Evolutionary conservation across 148 eudicot genomes (phyloP), one percentile per base, ranked within the genome.

Genomic region (Dianthus caryophyllus): DNA sequence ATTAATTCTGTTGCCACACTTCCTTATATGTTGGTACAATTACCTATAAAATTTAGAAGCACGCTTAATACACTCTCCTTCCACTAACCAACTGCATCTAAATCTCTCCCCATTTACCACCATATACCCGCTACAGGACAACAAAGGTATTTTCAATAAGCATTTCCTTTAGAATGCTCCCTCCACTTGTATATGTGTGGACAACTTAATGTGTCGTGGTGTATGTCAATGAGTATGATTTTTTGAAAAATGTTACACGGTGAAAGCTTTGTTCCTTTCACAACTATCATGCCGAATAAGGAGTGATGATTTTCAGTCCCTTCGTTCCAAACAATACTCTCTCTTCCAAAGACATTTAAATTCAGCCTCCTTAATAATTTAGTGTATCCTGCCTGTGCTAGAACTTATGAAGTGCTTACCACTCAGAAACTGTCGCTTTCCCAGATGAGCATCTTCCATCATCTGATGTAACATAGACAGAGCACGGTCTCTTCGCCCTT

Each of bases 371-470:
- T 57, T 13, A 18, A 55, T 2, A 30, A 30, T 29, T 29, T 12
- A 24, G 16, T 8, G 30, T 54, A 22, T 24, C 10, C 22, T 21
- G 60, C 10, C 22, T 21, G 60, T 66, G 29, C 30, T 56, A 58
- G 9, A 29, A 21, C 39, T 30, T 39, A 36, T 25, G 17, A 65
- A 73, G 47, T 50, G 51, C 69, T 50, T 75, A 90, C 99, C 99
- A 71, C 97, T 94, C 54, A 94, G 84, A 85, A 94, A 94, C 76
- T 94, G 99, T 20, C 97, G 82, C 78, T 94, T 94, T 56, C 96
- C 99, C 87, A 68, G 80, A 75, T 90, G 92, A 80, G 99, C 99
- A 90, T 94, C 99, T 73, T 94, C 97, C 85, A 94, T 83, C 97
- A 94, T 90, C 70, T 94, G 99, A 78, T 86, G 96, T 55, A 94